These are phyloP conservation scores for Mucor plumbeus DNA, from an alignment of 371 early-diverging fungal genomes.

Conservation along the genomic window DNA sequence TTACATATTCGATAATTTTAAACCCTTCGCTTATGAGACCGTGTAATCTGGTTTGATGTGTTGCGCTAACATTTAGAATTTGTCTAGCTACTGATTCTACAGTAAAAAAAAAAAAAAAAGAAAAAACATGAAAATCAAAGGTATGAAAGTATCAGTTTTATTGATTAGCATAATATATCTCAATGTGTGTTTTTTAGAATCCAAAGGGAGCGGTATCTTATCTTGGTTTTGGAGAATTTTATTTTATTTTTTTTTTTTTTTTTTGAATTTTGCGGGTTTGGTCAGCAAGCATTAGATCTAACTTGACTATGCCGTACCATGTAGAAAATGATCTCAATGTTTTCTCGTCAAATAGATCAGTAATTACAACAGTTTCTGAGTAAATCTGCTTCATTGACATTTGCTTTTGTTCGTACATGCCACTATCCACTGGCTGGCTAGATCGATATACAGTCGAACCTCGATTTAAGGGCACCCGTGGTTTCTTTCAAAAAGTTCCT, in stretches of 20 bases:
- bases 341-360: slow-evolving; percentile 24
- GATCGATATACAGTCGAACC: slow-evolving; percentile 23
- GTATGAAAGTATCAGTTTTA: slow-evolving; percentile 18
- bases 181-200: slow-evolving; percentile 21
- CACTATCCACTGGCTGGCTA: slow-evolving; percentile 20
- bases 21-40: slow-evolving; percentile 14
- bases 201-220: slow-evolving; percentile 27
- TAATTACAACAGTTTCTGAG: slow-evolving; percentile 23
- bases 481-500: too few relatives aligned
- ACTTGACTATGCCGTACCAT: slow-evolving; percentile 25
- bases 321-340: slow-evolving; percentile 21
- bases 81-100: slow-evolving; percentile 23
- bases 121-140: slow-evolving; percentile 26
- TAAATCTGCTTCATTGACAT: slow-evolving; percentile 25
- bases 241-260: too few relatives aligned
- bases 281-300: slow-evolving; percentile 23
- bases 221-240: slow-evolving; percentile 19
- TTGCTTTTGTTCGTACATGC: slow-evolving; percentile 26
- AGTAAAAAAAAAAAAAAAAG: not conserved
- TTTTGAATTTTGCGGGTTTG: slow-evolving; percentile 14
- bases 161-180: slow-evolving; percentile 18
- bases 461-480: too few relatives aligned
- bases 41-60: slow-evolving; percentile 23
- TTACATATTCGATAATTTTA: slow-evolving; percentile 21
- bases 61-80: slow-evolving; percentile 12